Conservation (phyloP, 108 stramenopile genomes). For the Asterionellopsis glacialis region DNA sequence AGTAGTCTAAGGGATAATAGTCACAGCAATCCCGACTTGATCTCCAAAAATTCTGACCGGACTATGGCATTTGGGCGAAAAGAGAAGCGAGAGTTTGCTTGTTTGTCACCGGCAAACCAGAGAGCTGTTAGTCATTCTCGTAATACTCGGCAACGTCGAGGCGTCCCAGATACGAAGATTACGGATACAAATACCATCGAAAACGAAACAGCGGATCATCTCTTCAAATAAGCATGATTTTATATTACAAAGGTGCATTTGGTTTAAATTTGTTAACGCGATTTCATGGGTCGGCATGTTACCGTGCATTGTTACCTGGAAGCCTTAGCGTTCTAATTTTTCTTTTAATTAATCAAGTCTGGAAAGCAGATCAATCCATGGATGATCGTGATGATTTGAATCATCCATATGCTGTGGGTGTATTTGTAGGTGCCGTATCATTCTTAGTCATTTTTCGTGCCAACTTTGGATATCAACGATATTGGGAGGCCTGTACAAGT, state of each 20-base stretch:
- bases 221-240: too few species aligned
- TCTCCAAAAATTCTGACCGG: too few species aligned
- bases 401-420: constrained; percentile 77
- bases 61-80: too few species aligned
- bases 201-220: too few species aligned
- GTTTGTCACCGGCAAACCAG: too few species aligned
- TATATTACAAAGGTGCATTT: constrained; percentile 63
- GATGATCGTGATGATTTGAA: constrained; percentile 17
- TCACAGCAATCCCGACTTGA: too few species aligned
- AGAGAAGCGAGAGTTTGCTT: too few species aligned
- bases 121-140: too few species aligned
- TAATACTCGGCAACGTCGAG: too few species aligned
- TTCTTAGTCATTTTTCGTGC: constrained; percentile 73
- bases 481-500: constrained; percentile 62
- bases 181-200: too few species aligned
- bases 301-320: constrained; percentile 52
- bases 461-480: constrained; percentile 61
- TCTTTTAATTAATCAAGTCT: constrained; percentile 24
- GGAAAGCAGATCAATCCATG: background rate
- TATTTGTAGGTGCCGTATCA: constrained; percentile 35
- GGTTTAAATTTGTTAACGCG: constrained; percentile 54
- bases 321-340: constrained; percentile 33
- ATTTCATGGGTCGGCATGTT: constrained; percentile 65
- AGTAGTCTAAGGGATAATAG: too few species aligned
- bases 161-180: too few species aligned